Conservation (phyloP, 139 green algal genomes). For the Asterochloris erici region DNA sequence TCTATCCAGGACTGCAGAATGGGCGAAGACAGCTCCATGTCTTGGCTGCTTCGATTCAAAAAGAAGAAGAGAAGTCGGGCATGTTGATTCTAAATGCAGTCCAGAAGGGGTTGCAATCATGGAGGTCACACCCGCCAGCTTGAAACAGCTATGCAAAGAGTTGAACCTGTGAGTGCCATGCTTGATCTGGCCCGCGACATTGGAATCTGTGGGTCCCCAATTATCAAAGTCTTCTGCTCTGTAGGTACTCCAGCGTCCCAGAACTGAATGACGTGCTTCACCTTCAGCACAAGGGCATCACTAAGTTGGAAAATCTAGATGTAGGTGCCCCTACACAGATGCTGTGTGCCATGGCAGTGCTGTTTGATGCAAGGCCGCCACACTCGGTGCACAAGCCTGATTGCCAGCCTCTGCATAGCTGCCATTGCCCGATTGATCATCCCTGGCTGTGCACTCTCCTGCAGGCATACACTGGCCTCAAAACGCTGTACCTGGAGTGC, state of each 20-base stretch:
- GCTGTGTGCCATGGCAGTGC: background rate
- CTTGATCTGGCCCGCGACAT: background rate
- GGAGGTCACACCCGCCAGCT: slow-evolving; percentile 43
- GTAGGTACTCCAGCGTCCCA: slow-evolving; percentile 58
- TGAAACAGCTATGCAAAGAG: slow-evolving; percentile 58
- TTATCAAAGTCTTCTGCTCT: background rate
- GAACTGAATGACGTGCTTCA: slow-evolving; percentile 77
- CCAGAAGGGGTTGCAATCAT: background rate
- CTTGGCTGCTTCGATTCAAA: too few relatives aligned
- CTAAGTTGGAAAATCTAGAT: slow-evolving; percentile 59
- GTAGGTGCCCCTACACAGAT: slow-evolving; percentile 23
- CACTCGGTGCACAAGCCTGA: background rate
- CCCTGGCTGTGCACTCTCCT: background rate
- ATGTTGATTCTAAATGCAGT: background rate
- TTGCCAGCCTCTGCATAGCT: background rate
- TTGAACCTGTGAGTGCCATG: slow-evolving; percentile 54
- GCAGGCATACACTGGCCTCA: slow-evolving; percentile 70
- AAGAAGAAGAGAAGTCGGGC: too few relatives aligned
- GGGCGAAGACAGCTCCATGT: too few relatives aligned
- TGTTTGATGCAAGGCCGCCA: background rate
- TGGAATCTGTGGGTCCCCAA: background rate
- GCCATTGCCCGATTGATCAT: background rate
- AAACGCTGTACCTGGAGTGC: slow-evolving; percentile 70
- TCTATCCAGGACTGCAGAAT: too few relatives aligned
- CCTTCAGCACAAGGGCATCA: slow-evolving; percentile 73